Evolutionary conservation across 768 basidiomycete species (phyloP), one percentile per base, ranked within the genome.

Genomic region (Russula sp.): DNA sequence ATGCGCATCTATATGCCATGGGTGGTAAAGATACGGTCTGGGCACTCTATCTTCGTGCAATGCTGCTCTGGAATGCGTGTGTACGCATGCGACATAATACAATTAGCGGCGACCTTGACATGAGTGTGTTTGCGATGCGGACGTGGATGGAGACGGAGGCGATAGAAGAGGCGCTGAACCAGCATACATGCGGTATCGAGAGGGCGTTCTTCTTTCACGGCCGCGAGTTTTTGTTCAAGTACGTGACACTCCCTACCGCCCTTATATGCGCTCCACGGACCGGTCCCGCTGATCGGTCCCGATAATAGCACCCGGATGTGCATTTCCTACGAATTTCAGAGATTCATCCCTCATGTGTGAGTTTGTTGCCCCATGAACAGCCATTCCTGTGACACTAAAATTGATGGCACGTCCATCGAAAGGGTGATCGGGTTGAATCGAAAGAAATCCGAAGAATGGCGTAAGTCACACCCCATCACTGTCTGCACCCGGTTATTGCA

Each of bases 201-300:
- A 75, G 82, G 64, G 78, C 85, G 9, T 88, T 81, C 67, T 75
- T 90, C 29, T 90, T 81, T 68, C 81, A 84, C 54, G 87, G 84
- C 43, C 77, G 87, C 49, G 89, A 90, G 66, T 86, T 82, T 66
- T 75, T 90, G 32, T 90, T 88, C 77, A 88, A 88, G 88, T 88
- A 70, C 71, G 86, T 74, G 29, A 1, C 22, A 7, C 13, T 45
- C 54, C 14, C 25, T 32, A 59, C 18, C 43, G 47, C 41, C 34
- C 42, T 56, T 56, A 36, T 46, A 51, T n/a, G 47, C 25, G 14
- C 49, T 47, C 51, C 56, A 25, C 10, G 43, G 54, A 51, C 59
- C 55, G 48, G 38, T 11, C 7, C 47, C 20, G 50, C 57, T 58
- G 64, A 65, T 65, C 39, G 59, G 56, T 18, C 2, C 63, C 61